phyloP scores from a whole-genome alignment of 2,329 filamentous ascomycete genomes.

The Aspergillus phoenicis region DNA sequence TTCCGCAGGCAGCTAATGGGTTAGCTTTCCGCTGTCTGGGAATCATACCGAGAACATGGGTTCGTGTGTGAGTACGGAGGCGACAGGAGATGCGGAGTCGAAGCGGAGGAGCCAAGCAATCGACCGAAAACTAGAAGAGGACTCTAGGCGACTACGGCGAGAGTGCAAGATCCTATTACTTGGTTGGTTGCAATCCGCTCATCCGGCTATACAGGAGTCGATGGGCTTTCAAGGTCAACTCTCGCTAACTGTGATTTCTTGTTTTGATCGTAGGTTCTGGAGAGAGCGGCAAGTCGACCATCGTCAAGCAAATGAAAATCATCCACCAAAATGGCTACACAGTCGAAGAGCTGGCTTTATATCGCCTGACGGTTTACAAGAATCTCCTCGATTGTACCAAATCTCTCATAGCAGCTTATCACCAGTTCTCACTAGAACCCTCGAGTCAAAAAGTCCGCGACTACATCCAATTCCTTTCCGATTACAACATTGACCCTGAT shows the following conservation, averaged over 20 bases:
- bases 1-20: constrained; percentile 29
- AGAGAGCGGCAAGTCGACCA: constrained; percentile 98
- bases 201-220: neutral
- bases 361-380: constrained; percentile 96
- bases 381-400: constrained; percentile 97
- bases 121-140: constrained; percentile 89
- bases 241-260: constrained; percentile 16
- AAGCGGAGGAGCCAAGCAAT: constrained; percentile 97
- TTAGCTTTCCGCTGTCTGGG: constrained; percentile 25
- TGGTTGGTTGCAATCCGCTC: constrained; percentile 56
- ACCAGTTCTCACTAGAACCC: constrained; percentile 84
- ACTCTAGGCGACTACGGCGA: constrained; percentile 85
- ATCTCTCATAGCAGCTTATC: constrained; percentile 86
- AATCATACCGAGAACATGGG: constrained; percentile 65
- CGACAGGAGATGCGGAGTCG: constrained; percentile 78
- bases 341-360: constrained; percentile 88
- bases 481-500: constrained; percentile 88
- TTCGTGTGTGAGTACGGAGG: constrained; percentile 85
- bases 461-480: constrained; percentile 76
- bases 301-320: constrained; percentile 99
- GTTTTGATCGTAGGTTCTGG: constrained; percentile 71
- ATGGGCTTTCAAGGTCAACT: neutral
- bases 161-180: constrained; percentile 99
- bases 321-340: constrained; percentile 98
- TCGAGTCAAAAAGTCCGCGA: constrained; percentile 70